Percentiles rank a stretch among this genome's conserved stretches.
Evolutionary conservation across 2,329 filamentous ascomycete species (phyloP).

Genomic region (Calonectria multiphialidica): DNA sequence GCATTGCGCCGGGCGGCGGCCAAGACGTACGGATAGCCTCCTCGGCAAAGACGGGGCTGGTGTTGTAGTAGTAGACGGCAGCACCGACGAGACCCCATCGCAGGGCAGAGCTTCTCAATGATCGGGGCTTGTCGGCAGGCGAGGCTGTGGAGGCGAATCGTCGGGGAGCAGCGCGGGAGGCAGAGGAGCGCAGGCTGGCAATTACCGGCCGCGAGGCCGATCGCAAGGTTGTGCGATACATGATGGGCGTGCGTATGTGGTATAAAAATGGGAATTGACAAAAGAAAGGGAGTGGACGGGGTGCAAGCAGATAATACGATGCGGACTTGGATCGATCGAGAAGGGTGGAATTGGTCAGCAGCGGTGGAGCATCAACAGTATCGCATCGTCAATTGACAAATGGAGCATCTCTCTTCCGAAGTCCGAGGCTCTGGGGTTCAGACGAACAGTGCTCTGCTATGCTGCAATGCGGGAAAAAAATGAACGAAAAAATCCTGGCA

Average conservation of each 20-base stretch:
- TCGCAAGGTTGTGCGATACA: constrained; percentile 67
- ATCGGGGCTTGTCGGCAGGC: constrained; percentile 75
- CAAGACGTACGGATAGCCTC: constrained; percentile 76
- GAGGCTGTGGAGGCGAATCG: constrained; percentile 65
- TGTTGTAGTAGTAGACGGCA: constrained; percentile 94
- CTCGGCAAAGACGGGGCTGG: constrained; percentile 87
- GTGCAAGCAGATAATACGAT: not conserved
- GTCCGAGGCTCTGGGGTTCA: constrained; percentile 4
- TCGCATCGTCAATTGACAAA: constrained; percentile 27
- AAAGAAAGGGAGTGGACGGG: not conserved
- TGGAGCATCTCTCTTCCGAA: constrained; percentile 25
- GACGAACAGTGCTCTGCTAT: not conserved
- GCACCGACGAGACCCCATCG: constrained; percentile 83
- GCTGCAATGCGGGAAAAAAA: constrained; percentile 29
- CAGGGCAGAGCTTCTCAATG: constrained; percentile 82
- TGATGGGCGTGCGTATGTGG: constrained; percentile 39
- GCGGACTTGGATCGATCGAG: constrained; percentile 9
- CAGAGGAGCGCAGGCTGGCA: constrained; percentile 55
- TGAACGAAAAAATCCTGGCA: not conserved
- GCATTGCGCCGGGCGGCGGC: not conserved
- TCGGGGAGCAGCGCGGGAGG: constrained; percentile 55
- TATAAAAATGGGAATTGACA: not conserved
- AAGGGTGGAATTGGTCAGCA: constrained; percentile 32
- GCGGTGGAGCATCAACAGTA: constrained; percentile 24
- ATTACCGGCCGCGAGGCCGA: constrained; percentile 59